A percentile compares a stretch with the other conserved stretches of the same genome.
Evolutionary conservation across 192 early-diverging fungal genomes (phyloP).

Genomic region (Hyaloraphidium curvatum): DNA sequence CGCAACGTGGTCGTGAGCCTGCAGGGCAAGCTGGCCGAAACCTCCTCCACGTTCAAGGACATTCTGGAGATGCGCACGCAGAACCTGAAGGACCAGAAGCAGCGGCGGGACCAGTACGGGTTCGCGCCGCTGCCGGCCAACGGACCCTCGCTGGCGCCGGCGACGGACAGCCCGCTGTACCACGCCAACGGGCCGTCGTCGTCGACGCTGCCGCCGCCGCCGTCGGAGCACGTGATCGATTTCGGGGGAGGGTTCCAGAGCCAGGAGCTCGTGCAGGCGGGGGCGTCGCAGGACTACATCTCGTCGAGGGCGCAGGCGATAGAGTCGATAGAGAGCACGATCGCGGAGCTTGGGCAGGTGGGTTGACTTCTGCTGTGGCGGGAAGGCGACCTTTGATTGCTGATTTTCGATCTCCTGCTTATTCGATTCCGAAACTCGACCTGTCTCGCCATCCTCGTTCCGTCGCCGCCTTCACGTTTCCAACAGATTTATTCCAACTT

Average conservation of each 20-base stretch:
- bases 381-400: too few relatives aligned
- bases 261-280: slow-evolving; percentile 38
- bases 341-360: slow-evolving; percentile 55
- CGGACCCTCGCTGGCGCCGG: not conserved
- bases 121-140: not conserved
- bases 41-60: slow-evolving; percentile 78
- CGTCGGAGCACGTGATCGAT: slow-evolving; percentile 21
- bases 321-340: slow-evolving; percentile 89
- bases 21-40: slow-evolving; percentile 78
- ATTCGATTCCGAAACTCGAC: too few relatives aligned
- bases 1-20: slow-evolving; percentile 78
- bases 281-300: slow-evolving; percentile 45
- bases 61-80: slow-evolving; percentile 88
- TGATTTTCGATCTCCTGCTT: too few relatives aligned
- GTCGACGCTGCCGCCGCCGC: too few relatives aligned
- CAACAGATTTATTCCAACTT: slow-evolving; percentile 76
- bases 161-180: slow-evolving; percentile 39
- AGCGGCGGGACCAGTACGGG: slow-evolving; percentile 71
- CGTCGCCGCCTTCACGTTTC: too few relatives aligned
- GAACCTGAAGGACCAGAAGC: slow-evolving; percentile 87
- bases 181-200: not conserved
- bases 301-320: slow-evolving; percentile 79
- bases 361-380: too few relatives aligned
- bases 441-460: too few relatives aligned
- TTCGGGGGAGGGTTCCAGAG: slow-evolving; percentile 23